Base-by-base conservation (phyloP, 192 early-diverging fungal species). In the Funneliformis geosporum region DNA sequence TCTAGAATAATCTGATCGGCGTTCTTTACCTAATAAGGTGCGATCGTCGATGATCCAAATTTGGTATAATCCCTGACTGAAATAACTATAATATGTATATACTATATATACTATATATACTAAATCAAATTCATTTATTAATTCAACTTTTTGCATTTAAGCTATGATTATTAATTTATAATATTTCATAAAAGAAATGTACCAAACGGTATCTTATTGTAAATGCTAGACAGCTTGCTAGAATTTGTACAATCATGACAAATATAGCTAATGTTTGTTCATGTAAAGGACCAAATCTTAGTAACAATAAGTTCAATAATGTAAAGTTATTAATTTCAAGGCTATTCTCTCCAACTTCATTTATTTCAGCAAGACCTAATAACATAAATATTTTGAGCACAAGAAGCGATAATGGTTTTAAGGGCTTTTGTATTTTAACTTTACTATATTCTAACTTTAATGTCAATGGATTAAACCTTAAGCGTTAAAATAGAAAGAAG, bases 321-420 rank as follows among this genome's bases (percentile, higher is more conserved):
- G 98, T 99, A 44, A 99, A 86, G 82, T 99, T 99, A 79, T 92
- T 98, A 83, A 91, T 87, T 70, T 90, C 88, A 21, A 92, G 59
- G 0, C 86, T 82, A 33, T 60, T 72, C 28, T 86, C 76, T 4
- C 87, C 87, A 33, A 33, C 33, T 2, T 43, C 8, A 28, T 11
- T 42, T 40, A 23, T 65, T 73, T 44, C 1, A 7, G 14, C 39
- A 39, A 69, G 67, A 75, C 33, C 79, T 80, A 75, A 61, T 12
- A 55, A 80, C 21, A 55, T 11, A 21, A 73, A 79, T 79, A 72
- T 27, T 60, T 67, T 66, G 65, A 88, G 60, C 9, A 75, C n/a
- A 9, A 79, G 33, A 81, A 39, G 3, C 46, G 69, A 0, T 47
- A 43, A 1, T 44, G 47, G 9, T 18, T 18, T 9, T 82, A 65